These are phyloP conservation scores for Hemisphaericaspora xylofermentans DNA, from an alignment of 1,139 yeast species.

Conservation along the genomic window DNA sequence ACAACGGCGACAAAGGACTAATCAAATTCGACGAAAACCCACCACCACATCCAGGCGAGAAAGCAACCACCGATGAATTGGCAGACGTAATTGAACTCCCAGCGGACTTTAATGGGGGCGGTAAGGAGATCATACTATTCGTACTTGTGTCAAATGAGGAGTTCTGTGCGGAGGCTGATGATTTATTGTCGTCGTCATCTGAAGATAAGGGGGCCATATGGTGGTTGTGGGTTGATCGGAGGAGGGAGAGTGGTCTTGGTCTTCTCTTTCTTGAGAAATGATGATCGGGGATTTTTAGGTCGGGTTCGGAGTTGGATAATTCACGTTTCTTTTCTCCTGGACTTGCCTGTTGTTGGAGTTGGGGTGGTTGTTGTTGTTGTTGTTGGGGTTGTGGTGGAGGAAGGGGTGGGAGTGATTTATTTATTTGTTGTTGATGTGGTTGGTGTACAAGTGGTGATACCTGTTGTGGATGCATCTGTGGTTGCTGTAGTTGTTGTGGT, in stretches of 20 bases:
- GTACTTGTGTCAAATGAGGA: slow-evolving; percentile 1
- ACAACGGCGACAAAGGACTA: slow-evolving; percentile 43
- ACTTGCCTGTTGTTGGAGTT: neutral
- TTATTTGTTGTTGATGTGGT: slow-evolving; percentile 9
- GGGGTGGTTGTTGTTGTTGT: neutral
- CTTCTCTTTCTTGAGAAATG: slow-evolving; percentile 42
- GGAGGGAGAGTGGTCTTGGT: slow-evolving; percentile 43
- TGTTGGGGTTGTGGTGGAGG: slow-evolving; percentile 11
- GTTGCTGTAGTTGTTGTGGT: slow-evolving; percentile 6
- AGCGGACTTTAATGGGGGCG: slow-evolving; percentile 17
- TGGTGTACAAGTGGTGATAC: slow-evolving; percentile 8
- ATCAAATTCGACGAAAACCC: slow-evolving; percentile 35
- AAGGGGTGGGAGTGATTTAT: slow-evolving; percentile 14
- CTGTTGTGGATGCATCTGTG: slow-evolving; percentile 6
- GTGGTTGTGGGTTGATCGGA: slow-evolving; percentile 28
- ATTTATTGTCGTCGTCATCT: slow-evolving; percentile 18
- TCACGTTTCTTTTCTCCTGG: slow-evolving; percentile 10
- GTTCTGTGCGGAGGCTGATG: neutral
- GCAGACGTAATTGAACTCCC: slow-evolving; percentile 11
- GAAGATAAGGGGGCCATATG: slow-evolving; percentile 14
- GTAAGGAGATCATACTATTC: slow-evolving; percentile 6
- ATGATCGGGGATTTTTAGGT: slow-evolving; percentile 26
- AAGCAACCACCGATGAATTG: neutral
- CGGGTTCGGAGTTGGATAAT: slow-evolving; percentile 12
- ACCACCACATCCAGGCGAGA: no score